A percentile compares a stretch with the other conserved stretches of the same genome.
phyloP scores from a whole-genome alignment of 495 filamentous ascomycete genomes.

The Schizothecium vesticola region DNA sequence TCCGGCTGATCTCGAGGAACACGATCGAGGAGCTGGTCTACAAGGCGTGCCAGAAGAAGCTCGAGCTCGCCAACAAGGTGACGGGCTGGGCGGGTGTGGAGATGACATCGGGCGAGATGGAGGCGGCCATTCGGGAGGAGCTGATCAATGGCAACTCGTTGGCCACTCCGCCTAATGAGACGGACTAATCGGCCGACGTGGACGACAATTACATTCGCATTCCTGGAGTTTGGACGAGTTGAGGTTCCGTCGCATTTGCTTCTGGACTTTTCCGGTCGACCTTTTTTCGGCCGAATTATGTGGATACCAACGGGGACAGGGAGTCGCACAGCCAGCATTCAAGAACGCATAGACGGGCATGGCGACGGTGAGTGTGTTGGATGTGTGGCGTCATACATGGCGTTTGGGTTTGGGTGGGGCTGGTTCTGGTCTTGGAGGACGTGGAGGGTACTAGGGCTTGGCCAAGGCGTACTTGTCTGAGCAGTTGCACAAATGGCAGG shows the following conservation, averaged over 20 bases:
- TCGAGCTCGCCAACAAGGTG: constrained; percentile 85
- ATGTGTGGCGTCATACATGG: not conserved
- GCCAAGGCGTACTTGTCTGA: not conserved
- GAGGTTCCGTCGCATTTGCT: not conserved
- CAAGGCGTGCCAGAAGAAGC: constrained; percentile 80
- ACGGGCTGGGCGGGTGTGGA: constrained; percentile 30
- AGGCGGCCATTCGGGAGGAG: constrained; percentile 21
- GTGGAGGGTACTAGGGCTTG: no score
- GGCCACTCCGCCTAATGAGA: constrained; percentile 10
- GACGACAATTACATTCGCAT: not conserved
- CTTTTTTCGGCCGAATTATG: not conserved
- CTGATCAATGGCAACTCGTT: constrained; percentile 13
- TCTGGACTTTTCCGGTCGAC: not conserved
- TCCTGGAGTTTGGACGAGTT: not conserved
- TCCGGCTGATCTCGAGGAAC: constrained; percentile 68
- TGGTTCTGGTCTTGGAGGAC: not conserved
- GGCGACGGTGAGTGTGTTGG: not conserved
- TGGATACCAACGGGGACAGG: not conserved
- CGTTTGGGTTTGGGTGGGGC: not conserved
- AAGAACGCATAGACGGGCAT: not conserved
- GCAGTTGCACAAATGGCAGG: not conserved
- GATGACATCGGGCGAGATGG: constrained; percentile 29
- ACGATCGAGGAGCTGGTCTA: constrained; percentile 94
- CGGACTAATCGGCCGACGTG: not conserved
- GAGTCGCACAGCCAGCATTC: not conserved